Evolutionary conservation across 805 yeast species (phyloP).

Genomic region (Suhomyces faveliae): DNA sequence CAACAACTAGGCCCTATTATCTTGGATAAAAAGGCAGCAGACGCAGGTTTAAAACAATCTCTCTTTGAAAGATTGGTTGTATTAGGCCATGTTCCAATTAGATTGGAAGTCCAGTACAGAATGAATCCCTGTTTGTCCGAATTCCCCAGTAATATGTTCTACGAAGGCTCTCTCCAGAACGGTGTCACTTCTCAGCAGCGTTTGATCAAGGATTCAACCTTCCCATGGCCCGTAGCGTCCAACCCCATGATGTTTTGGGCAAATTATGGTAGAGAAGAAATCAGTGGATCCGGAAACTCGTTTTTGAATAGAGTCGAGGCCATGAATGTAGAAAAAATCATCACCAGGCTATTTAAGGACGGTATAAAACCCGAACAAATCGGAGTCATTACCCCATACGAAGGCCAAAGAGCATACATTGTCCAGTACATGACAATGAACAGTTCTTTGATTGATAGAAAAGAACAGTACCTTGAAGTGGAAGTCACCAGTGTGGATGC

Average conservation of each 20-base stretch:
- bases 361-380: constrained; percentile 80
- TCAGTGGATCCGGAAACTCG: constrained; percentile 77
- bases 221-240: constrained; percentile 89
- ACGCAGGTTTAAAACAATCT: constrained; percentile 85
- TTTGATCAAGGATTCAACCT: constrained; percentile 48
- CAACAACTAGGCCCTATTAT: constrained; percentile 94
- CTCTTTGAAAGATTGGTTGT: constrained; percentile 81
- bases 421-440: constrained; percentile 74
- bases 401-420: constrained; percentile 85
- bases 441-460: constrained; percentile 55
- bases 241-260: constrained; percentile 98
- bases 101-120: constrained; percentile 90
- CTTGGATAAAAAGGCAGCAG: constrained; percentile 72
- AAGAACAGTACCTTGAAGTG: constrained; percentile 62
- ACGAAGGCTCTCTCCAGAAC: constrained; percentile 88
- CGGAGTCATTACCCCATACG: constrained; percentile 93
- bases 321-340: constrained; percentile 76
- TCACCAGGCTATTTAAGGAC: constrained; percentile 68
- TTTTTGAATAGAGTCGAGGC: constrained; percentile 87
- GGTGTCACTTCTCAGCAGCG: constrained; percentile 84
- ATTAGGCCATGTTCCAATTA: constrained; percentile 78
- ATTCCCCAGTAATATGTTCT: constrained; percentile 87
- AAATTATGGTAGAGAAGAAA: constrained; percentile 83
- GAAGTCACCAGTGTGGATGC: constrained; percentile 83
- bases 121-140: constrained; percentile 90